These are phyloP conservation scores for Apiotrichum siamense DNA, from an alignment of 1,284 basidiomycete species.

Conservation along the genomic window DNA sequence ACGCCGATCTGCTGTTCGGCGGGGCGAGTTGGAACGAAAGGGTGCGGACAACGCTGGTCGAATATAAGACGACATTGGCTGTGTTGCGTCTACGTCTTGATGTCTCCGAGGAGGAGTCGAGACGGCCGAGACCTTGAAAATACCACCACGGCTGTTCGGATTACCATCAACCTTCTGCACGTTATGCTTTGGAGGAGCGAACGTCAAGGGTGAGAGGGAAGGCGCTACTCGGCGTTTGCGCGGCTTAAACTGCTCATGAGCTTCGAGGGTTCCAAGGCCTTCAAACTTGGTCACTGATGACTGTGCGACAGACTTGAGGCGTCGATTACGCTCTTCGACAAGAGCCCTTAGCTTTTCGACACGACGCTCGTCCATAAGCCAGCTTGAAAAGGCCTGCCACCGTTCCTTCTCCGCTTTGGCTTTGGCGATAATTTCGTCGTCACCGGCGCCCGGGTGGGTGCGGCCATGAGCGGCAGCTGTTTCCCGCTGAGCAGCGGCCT, in stretches of 20 bases:
- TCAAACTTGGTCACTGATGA: background rate
- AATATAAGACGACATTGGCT: constrained; percentile 27
- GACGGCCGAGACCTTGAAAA: constrained; percentile 13
- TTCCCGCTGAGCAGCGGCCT: constrained; percentile 30
- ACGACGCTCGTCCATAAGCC: constrained; percentile 43
- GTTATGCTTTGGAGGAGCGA: background rate
- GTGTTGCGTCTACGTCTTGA: background rate
- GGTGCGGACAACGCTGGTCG: constrained; percentile 33
- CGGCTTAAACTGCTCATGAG: background rate
- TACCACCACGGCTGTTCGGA: constrained; percentile 17
- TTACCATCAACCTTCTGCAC: constrained; percentile 12
- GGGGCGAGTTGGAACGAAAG: constrained; percentile 32
- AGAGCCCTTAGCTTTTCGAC: constrained; percentile 37
- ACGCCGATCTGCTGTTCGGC: constrained; percentile 29
- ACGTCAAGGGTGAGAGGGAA: constrained; percentile 7
- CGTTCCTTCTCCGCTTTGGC: constrained; percentile 33
- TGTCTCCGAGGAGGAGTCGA: background rate
- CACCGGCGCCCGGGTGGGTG: constrained; percentile 33
- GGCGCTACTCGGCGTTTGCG: constrained; percentile 11
- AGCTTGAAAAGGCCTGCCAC: constrained; percentile 42
- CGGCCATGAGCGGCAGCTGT: constrained; percentile 30
- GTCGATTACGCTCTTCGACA: constrained; percentile 34
- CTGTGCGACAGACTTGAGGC: constrained; percentile 25
- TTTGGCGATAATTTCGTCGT: constrained; percentile 4
- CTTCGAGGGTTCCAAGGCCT: background rate